Evolutionary conservation across 2,329 filamentous ascomycete genomes (phyloP), one percentile per base, ranked within the genome.

Genomic region (Escovopsis sp.): DNA sequence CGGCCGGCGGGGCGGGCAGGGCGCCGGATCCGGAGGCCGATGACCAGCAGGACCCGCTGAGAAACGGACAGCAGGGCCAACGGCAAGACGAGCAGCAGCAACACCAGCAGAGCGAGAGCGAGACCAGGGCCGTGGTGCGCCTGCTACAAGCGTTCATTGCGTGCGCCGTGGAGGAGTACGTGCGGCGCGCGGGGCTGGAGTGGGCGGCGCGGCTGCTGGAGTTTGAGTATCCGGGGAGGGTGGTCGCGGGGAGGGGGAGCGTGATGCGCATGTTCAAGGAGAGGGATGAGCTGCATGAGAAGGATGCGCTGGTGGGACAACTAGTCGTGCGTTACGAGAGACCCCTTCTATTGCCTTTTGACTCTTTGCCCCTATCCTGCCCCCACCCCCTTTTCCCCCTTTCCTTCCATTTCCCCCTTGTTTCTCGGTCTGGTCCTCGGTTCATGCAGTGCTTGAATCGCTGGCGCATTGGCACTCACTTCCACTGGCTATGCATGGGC

Each of bases 91-190:
- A n/a, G n/a, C n/a, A n/a, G n/a, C n/a, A n/a, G n/a, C n/a, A n/a
- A n/a, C n/a, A n/a, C n/a, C n/a, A n/a, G n/a, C n/a, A 63, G 66
- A 31, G 64, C 65, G 5, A 63, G 21, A 11, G 65, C 26, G 80
- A 87, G 51, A 60, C 60, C 2, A 68, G 65, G 8, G 60, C 86
- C 41, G 72, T 79, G 47, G 63, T 63, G 26, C 72, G 69, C 38
- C 60, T 88, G 13, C 57, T 88, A 17, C 77, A 84, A 48, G 76
- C 77, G 2, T 87, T 90, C 52, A 65, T 84, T n/a, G 84, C 79
- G 0, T 80, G 82, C 49, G 60, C 87, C 14, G 57, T 87, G 10
- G 81, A 87, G 50, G 70, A 78, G 31, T 88, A 84, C 44, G 67
- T 83, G 41, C 74, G 75, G 43, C 61, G 57, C 6, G 69, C 75